These are phyloP conservation scores for Paxillus involutus DNA, from an alignment of 768 basidiomycete species.

Conservation along the genomic window DNA sequence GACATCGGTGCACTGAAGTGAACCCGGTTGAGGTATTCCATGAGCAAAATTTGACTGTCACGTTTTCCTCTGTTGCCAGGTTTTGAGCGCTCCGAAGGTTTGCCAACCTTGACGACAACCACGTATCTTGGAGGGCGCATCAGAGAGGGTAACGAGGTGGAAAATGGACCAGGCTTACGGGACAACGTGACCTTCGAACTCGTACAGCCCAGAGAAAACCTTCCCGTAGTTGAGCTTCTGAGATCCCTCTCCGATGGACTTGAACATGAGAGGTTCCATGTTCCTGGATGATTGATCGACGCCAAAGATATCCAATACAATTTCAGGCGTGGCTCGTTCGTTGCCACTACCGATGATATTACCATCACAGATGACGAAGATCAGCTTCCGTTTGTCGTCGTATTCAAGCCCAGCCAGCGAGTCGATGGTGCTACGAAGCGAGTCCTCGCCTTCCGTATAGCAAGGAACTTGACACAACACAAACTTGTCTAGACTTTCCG, in stretches of 20 bases:
- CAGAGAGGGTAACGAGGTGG: neutral
- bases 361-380: slow-evolving; percentile 68
- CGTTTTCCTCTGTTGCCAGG: slow-evolving; percentile 71
- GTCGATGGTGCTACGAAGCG: slow-evolving; percentile 66
- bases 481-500: slow-evolving; percentile 70
- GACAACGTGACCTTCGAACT: slow-evolving; percentile 70
- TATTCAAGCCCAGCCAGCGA: slow-evolving; percentile 64
- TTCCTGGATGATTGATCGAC: slow-evolving; percentile 63
- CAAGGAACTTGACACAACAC: slow-evolving; percentile 68
- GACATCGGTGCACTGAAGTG: slow-evolving; percentile 69
- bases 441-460: slow-evolving; percentile 73
- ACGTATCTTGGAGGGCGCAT: slow-evolving; percentile 42
- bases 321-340: slow-evolving; percentile 63
- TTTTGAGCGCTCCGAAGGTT: slow-evolving; percentile 62
- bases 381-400: slow-evolving; percentile 69
- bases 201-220: slow-evolving; percentile 68
- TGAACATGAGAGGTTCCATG: slow-evolving; percentile 66
- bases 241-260: slow-evolving; percentile 66
- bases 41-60: slow-evolving; percentile 63
- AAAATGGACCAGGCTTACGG: slow-evolving; percentile 40
- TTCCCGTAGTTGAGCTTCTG: slow-evolving; percentile 71
- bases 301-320: slow-evolving; percentile 66
- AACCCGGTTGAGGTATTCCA: slow-evolving; percentile 69
- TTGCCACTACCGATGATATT: slow-evolving; percentile 73
- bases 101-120: slow-evolving; percentile 65